Base-by-base conservation (phyloP, 768 basidiomycete species). In the Boletus huronensis region DNA sequence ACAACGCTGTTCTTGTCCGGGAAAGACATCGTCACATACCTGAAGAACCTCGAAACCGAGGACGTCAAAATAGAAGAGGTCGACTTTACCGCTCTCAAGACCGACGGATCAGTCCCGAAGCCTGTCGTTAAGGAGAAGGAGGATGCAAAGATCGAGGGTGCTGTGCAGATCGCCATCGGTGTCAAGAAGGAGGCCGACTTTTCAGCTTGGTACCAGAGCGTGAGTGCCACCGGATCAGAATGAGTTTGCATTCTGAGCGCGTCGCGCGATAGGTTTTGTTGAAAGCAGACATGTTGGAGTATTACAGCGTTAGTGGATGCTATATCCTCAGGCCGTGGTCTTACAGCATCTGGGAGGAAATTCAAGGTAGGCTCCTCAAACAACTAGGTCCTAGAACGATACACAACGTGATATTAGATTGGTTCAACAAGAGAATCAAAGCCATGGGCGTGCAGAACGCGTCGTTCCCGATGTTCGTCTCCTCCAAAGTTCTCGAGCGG, bases 401-500 rank as follows among this genome's bases (percentile, higher is more conserved):
- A 21, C n/a, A 31, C 36, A 11, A 52, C n/a, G 11, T 26, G 10
- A 25, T 32, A 34, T 21, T n/a, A 94, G 90, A 81, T 52, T 99
- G 94, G 93, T 98, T 98, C 78, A 90, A 99, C 71, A 73, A 74
- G 36, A 78, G 87, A 64, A 99, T 98, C 78, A 94, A 91, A 74
- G 89, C 89, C 60, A 81, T 98, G 67, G 97, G 88, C 43, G 96
- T 98, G 17, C 91, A 97, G 70, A 98, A 98, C 70, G 87, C 93
- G 5, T 99, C 98, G 69, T 99, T 99, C 82, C 97, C 97, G 3
- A 98, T 99, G 93, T 98, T 98, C 64, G 90, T 99, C 32, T 95
- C 94, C 0, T 72, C 82, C 54, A 93, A 90, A 53, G 90, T 95
- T 25, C 82, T 99, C 53, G 95, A 99, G 72, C 82, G 90, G 50